Conservation (phyloP, 768 basidiomycete species). For the Pholiota microspora region DNA sequence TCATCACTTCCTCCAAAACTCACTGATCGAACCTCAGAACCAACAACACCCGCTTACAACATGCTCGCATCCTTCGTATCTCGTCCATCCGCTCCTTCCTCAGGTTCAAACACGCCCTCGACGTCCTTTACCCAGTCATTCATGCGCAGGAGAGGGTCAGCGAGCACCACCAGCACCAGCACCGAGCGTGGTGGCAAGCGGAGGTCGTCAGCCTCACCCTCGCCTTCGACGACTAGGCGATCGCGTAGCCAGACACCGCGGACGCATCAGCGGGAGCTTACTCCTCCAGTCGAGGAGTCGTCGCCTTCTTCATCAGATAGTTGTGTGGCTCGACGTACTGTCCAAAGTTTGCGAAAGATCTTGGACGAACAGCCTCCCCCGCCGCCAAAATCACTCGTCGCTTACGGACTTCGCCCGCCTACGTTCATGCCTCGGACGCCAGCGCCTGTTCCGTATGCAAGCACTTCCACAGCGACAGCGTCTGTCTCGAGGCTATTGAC, state of each 20-base stretch:
- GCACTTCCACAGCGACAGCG: slow-evolving; percentile 76
- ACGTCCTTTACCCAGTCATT: slow-evolving; percentile 35
- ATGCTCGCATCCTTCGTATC: slow-evolving; percentile 59
- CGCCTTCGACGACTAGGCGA: background rate
- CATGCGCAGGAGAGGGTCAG: slow-evolving; percentile 29
- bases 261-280: slow-evolving; percentile 38
- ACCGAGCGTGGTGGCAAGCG: slow-evolving; percentile 21
- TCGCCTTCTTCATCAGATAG: slow-evolving; percentile 53
- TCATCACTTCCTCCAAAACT: slow-evolving; percentile 28
- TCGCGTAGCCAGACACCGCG: slow-evolving; percentile 24
- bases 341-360: slow-evolving; percentile 68
- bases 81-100: slow-evolving; percentile 27
- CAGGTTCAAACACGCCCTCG: slow-evolving; percentile 32
- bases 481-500: slow-evolving; percentile 78
- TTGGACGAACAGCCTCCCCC: slow-evolving; percentile 52
- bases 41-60: slow-evolving; percentile 56
- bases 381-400: slow-evolving; percentile 9
- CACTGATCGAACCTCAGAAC: slow-evolving; percentile 38
- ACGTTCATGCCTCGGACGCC: slow-evolving; percentile 50
- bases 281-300: slow-evolving; percentile 61
- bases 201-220: slow-evolving; percentile 10
- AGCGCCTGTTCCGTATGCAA: slow-evolving; percentile 46
- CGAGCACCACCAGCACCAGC: slow-evolving; percentile 27
- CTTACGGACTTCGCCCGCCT: slow-evolving; percentile 25
- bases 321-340: slow-evolving; percentile 58